phyloP scores from a whole-genome alignment of 345 rosid genomes.

The Hevea brasiliensis region DNA sequence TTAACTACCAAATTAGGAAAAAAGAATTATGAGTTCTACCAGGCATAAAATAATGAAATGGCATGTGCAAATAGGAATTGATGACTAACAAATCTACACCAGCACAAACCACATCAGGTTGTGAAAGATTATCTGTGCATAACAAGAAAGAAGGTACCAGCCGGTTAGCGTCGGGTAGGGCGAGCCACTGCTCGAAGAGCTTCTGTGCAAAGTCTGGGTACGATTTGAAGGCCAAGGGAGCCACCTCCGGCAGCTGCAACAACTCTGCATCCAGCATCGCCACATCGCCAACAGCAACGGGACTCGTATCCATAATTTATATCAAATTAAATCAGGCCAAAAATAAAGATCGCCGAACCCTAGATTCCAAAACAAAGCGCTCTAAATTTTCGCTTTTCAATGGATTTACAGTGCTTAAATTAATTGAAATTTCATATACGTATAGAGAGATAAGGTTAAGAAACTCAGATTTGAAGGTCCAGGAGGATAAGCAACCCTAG shows the following conservation, averaged over 20 bases:
- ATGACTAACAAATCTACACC: not conserved
- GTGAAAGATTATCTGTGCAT: not conserved
- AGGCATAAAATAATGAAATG: not conserved
- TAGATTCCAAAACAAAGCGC: constrained; percentile 15
- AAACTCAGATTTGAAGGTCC: constrained; percentile 25
- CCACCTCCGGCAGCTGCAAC: constrained; percentile 78
- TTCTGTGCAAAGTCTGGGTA: constrained; percentile 67
- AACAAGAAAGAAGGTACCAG: constrained; percentile 45
- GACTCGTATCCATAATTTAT: constrained; percentile 18
- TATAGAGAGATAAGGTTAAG: not conserved
- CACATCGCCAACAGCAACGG: constrained; percentile 44
- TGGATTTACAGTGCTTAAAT: not conserved
- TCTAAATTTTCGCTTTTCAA: constrained; percentile 6
- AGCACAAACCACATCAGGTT: not conserved
- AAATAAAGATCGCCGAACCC: constrained; percentile 28
- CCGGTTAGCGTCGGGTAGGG: constrained; percentile 78
- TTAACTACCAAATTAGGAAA: not conserved
- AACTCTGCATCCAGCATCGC: constrained; percentile 72
- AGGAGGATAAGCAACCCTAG: constrained; percentile 38
- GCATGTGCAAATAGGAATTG: not conserved
- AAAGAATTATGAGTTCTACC: not conserved
- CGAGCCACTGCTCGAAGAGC: constrained; percentile 93
- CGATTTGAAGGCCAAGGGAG: constrained; percentile 71
- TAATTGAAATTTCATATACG: not conserved
- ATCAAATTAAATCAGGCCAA: constrained; percentile 27